Evolutionary conservation across 495 filamentous ascomycete species (phyloP).

Genomic region (Chlorociboria aeruginascens): DNA sequence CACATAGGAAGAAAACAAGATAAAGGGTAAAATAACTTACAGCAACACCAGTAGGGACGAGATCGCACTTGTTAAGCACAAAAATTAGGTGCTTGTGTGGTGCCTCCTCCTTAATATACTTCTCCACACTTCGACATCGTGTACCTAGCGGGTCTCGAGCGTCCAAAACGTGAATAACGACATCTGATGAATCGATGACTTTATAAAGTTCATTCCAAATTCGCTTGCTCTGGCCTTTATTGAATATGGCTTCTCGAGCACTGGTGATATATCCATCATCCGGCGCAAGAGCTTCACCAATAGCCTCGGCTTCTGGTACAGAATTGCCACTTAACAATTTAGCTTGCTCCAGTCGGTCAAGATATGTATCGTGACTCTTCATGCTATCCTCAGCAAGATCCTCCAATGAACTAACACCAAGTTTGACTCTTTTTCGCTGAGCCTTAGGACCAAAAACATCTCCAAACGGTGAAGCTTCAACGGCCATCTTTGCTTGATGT

Average conservation of each 20-base stretch:
- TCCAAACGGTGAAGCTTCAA: conserved; percentile 75
- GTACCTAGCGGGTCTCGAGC: conserved; percentile 86
- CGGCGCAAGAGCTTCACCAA: conserved; percentile 33
- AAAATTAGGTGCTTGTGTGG: conserved; percentile 93
- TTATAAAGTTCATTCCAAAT: conserved; percentile 99
- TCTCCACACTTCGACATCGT: conserved; percentile 80
- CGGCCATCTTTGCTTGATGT: conserved; percentile 86
- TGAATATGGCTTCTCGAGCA: conserved; percentile 81
- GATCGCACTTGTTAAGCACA: conserved; percentile 89
- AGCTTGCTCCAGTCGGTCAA: conserved; percentile 64
- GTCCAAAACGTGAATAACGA: conserved; percentile 89
- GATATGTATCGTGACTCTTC: conserved; percentile 65
- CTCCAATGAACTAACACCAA: conserved; percentile 65
- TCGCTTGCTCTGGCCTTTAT: conserved; percentile 83
- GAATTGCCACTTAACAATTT: conserved; percentile 54
- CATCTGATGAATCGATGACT: conserved; percentile 93
- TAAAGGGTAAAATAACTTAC: conserved; percentile 50
- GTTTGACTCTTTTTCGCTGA: conserved; percentile 81
- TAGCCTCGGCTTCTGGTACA: conserved; percentile 40
- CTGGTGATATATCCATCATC: conserved; percentile 44
- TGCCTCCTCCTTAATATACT: conserved; percentile 85
- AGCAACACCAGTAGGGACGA: conserved; percentile 85
- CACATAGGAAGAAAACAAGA: conserved; percentile 4
- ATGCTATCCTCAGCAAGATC: conserved; percentile 72
- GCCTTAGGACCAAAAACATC: conserved; percentile 90